Base-by-base conservation (phyloP, 2,329 filamentous ascomycete genomes). In the Hypoxylon sp. region DNA sequence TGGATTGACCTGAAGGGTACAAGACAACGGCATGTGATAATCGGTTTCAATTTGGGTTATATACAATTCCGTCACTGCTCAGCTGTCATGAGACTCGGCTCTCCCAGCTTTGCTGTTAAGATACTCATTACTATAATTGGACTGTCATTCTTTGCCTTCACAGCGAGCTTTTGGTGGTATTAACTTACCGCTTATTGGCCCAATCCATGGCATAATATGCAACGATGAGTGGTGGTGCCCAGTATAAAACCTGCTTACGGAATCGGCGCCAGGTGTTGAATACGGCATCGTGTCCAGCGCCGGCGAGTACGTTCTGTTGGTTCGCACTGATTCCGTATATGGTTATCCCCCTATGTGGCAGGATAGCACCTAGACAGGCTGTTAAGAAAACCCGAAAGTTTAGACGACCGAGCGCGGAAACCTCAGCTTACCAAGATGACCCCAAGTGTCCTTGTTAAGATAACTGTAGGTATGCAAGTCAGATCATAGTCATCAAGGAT, bases 241-340 rank as follows among this genome's bases (percentile, higher is more conserved):
- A 91, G 88, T 94, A 98, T 74, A 98, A 88, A 74, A 97, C 89
- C 86, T 98, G 95, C 76, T 86, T 82, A 80, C 89, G 90, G 83
- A 91, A 93, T 77, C 96, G 90, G 81, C 96, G 91, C 88, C 92
- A 97, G 76, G 89, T 91, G 88, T 98, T 98, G 90, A 98, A 98
- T 84, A 98, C 84, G 77, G 94, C 94, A 74, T 91, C 92, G 81
- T 94, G 84, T 71, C 87, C 81, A 68, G 90, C 85, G 77, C 93
- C 93, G 70, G 93, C 93, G 73, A 97, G 86, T 73, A 94, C 91
- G 77, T 92, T 90, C 86, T 97, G 94, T 80, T 93, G 91, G 87
- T 99, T 98, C 75, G 92, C 83, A 74, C 93, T 91, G 75, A 98
- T 80, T 73, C 90, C 87, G 84, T 95, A 98, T 76, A 83, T 81